phyloP scores from a whole-genome alignment of 1,284 basidiomycete species.

The Peniophora sp. region DNA sequence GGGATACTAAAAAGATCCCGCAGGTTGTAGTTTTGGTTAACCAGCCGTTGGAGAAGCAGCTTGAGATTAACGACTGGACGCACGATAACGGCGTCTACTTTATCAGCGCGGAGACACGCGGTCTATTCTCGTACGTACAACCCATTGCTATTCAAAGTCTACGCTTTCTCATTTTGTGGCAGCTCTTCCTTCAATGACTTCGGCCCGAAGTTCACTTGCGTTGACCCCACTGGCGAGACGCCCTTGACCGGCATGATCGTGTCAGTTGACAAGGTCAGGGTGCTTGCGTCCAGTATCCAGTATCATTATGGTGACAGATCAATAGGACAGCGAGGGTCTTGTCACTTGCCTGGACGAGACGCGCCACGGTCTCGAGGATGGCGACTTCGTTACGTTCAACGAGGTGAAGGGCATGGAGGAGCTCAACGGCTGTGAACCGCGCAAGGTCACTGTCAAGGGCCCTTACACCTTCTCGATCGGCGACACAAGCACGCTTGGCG shows the following conservation, averaged over 20 bases:
- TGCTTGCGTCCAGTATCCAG: constrained; percentile 1
- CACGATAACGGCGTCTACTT: constrained; percentile 87
- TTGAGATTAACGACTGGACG: constrained; percentile 95
- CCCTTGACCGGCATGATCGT: constrained; percentile 95
- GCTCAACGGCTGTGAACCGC: constrained; percentile 85
- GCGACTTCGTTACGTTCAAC: constrained; percentile 96
- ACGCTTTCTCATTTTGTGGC: constrained; percentile 13
- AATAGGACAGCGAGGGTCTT: constrained; percentile 79
- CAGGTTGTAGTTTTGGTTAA: constrained; percentile 90
- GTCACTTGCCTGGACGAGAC: constrained; percentile 98
- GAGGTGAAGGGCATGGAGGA: constrained; percentile 96
- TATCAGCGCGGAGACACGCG: constrained; percentile 87
- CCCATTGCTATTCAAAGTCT: constrained; percentile 10
- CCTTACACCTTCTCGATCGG: constrained; percentile 96
- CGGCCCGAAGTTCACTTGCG: constrained; percentile 88
- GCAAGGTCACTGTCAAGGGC: constrained; percentile 91
- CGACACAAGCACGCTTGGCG: constrained; percentile 72
- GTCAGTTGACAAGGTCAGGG: constrained; percentile 70
- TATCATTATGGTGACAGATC: constrained; percentile 4
- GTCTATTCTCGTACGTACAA: constrained; percentile 81
- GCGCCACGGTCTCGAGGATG: constrained; percentile 95
- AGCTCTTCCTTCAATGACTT: constrained; percentile 97
- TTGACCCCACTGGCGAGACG: constrained; percentile 94
- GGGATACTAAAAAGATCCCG: constrained; percentile 3
- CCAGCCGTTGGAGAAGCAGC: constrained; percentile 70